Evolutionary conservation across 139 green algal genomes (phyloP), one percentile per base, ranked within the genome.

Genomic region (Monoraphidium neglectum): DNA sequence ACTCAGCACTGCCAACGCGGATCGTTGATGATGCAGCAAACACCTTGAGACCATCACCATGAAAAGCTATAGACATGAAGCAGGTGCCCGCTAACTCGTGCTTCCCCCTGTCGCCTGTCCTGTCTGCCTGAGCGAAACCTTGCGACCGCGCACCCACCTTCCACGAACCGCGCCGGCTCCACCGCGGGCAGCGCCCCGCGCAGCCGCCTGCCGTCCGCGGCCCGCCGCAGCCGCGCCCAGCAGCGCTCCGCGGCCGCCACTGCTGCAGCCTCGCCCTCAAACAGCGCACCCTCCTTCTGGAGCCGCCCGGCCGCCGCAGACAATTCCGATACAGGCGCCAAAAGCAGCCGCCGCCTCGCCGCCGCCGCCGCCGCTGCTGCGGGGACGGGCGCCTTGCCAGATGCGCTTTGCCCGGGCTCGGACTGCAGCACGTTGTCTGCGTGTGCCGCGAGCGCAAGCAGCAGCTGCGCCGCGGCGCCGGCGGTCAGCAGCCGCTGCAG

Each of bases 191-290:
- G 72, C 72, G 57, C 68, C 60, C 70, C 57, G 57, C 33, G 43
- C 72, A 77, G 26, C 72, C 68, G 72, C 28, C 60, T 28, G 18
- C 72, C 40, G 60, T 77, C 72, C 24, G 47, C 72, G 43, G 43
- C 43, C 57, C 16, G 57, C 57, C 28, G 57, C 57, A 65, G 57
- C 57, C 16, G 57, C 26, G 8, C 6, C 57, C 57, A 37, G 28
- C 26, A 65, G 10, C 57, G n/a, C 28, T 37, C 57, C 26, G 57
- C 57, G 26, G 10, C 57, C 28, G 57, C 13, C 28, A 65, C 57
- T 65, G 57, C 57, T 30, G 26, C 57, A 10, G 57, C 57, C 28
- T 65, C 57, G 26, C 26, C 26, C 28, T 32, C n/a, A 8, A 8
- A 30, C 28, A 65, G 57, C 57, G 43, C 43, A 12, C 43, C 43